phyloP scores from a whole-genome alignment of 78 protist genomes.

The Chrysochromulina parva region DNA sequence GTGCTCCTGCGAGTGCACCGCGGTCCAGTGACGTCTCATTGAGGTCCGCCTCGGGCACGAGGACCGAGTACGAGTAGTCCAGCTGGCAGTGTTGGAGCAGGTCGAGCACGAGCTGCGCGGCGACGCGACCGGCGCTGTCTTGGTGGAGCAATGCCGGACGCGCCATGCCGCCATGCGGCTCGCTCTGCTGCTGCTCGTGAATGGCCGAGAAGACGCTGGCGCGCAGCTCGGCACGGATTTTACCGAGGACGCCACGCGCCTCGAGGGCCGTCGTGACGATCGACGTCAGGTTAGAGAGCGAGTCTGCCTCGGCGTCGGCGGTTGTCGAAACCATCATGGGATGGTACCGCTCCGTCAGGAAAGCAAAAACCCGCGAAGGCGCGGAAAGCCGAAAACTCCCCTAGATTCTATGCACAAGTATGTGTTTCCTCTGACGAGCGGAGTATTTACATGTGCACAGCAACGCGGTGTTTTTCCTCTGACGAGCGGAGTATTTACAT shows the following conservation, averaged over 20 bases:
- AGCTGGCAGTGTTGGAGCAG: not conserved
- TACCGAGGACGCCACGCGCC: not conserved
- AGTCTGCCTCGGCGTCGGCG: no score
- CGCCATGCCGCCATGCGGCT: not conserved
- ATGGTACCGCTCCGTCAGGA: no score
- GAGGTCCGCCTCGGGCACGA: not conserved
- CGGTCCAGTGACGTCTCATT: not conserved
- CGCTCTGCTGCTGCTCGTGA: not conserved
- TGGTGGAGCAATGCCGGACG: not conserved
- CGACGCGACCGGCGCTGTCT: not conserved
- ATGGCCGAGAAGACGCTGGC: not conserved
- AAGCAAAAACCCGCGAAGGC: no score
- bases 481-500: no score
- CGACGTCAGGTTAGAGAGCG: not conserved
- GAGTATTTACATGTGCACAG: no score
- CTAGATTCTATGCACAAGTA: no score
- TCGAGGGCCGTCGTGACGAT: not conserved
- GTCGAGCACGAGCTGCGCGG: not conserved
- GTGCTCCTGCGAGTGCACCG: not conserved
- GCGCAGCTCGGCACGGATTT: constrained; percentile 4
- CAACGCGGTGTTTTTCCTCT: no score
- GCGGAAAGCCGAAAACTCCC: no score
- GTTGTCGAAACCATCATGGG: no score
- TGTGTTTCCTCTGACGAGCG: no score
- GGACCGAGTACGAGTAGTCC: not conserved